Conservation (phyloP, 345 rosid species). For the Citrus mangshanensis region DNA sequence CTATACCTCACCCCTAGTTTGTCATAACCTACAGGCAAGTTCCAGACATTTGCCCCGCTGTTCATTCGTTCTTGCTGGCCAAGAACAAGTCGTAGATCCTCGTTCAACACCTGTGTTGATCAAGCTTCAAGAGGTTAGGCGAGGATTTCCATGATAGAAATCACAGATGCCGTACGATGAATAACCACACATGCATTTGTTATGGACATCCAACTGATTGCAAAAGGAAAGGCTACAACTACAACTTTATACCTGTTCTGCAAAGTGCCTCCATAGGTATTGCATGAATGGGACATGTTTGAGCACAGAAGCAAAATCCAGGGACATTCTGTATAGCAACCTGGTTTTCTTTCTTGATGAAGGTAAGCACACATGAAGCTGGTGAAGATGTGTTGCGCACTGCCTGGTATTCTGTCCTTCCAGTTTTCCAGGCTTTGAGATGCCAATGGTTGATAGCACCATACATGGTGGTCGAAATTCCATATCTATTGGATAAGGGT, state of each 20-base stretch:
- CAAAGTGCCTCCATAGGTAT: constrained; percentile 85
- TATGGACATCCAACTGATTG: neutral
- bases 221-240: neutral
- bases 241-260: constrained; percentile 65
- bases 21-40: constrained; percentile 83
- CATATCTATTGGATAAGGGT: constrained; percentile 98
- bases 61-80: constrained; percentile 97
- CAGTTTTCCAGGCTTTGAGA: constrained; percentile 93
- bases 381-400: constrained; percentile 92
- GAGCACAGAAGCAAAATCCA: constrained; percentile 87
- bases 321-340: constrained; percentile 84
- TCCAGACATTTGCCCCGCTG: constrained; percentile 88
- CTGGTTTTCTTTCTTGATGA: constrained; percentile 81
- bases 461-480: constrained; percentile 97
- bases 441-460: constrained; percentile 90
- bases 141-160: neutral
- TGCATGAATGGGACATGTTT: constrained; percentile 86
- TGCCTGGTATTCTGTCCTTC: constrained; percentile 72
- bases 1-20: constrained; percentile 95
- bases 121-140: neutral
- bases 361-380: constrained; percentile 94
- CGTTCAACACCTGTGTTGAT: constrained; percentile 72
- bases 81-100: constrained; percentile 79
- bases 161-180: neutral
- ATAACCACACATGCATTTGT: neutral